Base-by-base conservation (phyloP, 169 alveolate species). In the Cytauxzoon felis region DNA sequence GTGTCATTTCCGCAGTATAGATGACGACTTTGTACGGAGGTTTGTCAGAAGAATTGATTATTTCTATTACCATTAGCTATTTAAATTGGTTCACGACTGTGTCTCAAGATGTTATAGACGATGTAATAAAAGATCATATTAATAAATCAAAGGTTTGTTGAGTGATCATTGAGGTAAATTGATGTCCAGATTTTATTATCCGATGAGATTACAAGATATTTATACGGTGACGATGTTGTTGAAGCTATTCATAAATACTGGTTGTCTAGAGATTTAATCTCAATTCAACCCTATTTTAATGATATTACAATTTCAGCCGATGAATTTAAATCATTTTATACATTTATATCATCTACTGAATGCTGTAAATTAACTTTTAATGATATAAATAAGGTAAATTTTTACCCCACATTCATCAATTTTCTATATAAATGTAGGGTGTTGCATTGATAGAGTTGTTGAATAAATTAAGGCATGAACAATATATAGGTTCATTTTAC, bases 1-100 rank as follows among this genome's bases (percentile, higher is more conserved):
- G 84, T 63, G 80, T 16, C 84, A 73, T 34, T 73, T 73, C 56
- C 58, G 84, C 26, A 73, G 45, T 23, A 50, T 73, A 13, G 84
- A 73, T 32, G 84, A 73, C 63, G 53, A 43, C 40, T 53, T 40
- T 4, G 69, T 73, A 32, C 49, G 13, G 6, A 30, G 29, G 69
- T 59, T 33, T 4, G 6, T 19, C 24, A 18, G 6, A 11, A 5
- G 7, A 18, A 1, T 47, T 24, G 47, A 38, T 59, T 43, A 48
- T 41, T 29, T 11, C n/a, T 11, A 59, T 24, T 21, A 43, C 24
- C 7, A 18, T 13, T 42, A 59, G 52, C 24, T 73, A 73, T 38
- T n/a, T 73, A 30, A 40, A 45, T 16, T 73, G 72, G 84, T 51
- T 73, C 18, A 73, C 84, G n/a, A 27, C 34, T 47, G 84, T 73